phyloP scores from a whole-genome alignment of 192 early-diverging fungal genomes.

The Coemansia sp. region DNA sequence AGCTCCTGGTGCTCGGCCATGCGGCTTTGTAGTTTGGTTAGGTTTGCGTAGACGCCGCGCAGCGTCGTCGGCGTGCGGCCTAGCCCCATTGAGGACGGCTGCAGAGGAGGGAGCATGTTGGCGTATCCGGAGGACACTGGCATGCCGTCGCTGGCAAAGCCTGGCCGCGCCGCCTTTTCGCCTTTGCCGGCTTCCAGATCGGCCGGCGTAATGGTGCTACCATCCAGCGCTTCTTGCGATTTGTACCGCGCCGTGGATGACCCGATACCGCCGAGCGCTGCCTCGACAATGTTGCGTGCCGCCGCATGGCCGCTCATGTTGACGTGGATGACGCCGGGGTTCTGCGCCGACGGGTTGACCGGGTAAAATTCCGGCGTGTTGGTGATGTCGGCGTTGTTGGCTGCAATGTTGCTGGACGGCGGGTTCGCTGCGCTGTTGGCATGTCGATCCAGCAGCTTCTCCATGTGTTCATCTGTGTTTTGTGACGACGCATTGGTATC shows the following conservation, averaged over 20 bases:
- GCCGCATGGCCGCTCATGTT: slow-evolving; percentile 51
- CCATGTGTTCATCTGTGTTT: slow-evolving; percentile 39
- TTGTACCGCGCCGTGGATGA: slow-evolving; percentile 24
- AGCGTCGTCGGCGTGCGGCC: slow-evolving; percentile 28
- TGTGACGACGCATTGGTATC: slow-evolving; percentile 13
- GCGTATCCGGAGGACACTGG: not conserved
- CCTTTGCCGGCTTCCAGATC: slow-evolving; percentile 35
- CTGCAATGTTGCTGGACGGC: slow-evolving; percentile 39
- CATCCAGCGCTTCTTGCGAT: not conserved
- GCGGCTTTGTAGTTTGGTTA: slow-evolving; percentile 48
- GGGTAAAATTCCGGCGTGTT: slow-evolving; percentile 42
- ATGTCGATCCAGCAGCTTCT: slow-evolving; percentile 36
- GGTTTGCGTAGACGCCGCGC: slow-evolving; percentile 50
- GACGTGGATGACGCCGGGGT: slow-evolving; percentile 51
- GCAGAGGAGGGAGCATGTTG: not conserved
- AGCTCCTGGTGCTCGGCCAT: slow-evolving; percentile 48
- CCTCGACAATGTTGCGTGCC: slow-evolving; percentile 49
- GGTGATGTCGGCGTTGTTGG: slow-evolving; percentile 49
- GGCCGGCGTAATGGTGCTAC: slow-evolving; percentile 18
- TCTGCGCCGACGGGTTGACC: slow-evolving; percentile 40
- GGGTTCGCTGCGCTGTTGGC: slow-evolving; percentile 30
- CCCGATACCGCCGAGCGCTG: slow-evolving; percentile 41
- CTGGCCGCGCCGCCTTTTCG: not conserved
- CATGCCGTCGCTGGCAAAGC: not conserved
- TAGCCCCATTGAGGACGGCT: slow-evolving; percentile 9